Evolutionary conservation across 139 green algal genomes (phyloP), one percentile per base, ranked within the genome.

Genomic region (Micromonas pusilla): DNA sequence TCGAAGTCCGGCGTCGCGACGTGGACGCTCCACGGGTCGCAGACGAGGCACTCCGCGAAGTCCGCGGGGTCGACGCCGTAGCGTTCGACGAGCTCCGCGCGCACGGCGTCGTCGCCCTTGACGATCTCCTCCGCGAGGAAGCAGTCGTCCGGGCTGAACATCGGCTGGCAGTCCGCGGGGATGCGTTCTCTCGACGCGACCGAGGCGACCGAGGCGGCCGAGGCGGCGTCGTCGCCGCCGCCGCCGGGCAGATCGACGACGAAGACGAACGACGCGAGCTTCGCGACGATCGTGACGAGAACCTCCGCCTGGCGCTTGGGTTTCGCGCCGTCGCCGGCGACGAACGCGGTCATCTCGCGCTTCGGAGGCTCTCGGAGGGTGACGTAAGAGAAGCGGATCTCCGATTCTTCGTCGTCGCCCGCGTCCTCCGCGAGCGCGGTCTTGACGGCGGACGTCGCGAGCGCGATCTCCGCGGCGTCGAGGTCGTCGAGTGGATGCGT

Each of bases 1-100:
- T 53, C 68, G 67, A 38, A 80, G 37, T 45, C 72, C 34, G 77
- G 74, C 21, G 62, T 75, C 13, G 79, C 39, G 45, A 78, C 53
- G 67, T 88, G 80, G 19, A 88, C 81, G 74, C 71, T 87, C 88
- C 90, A 93, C 26, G 89, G 89, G 76, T 93, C 88, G 39, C 77
- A 87, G 34, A 93, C 76, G 13, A 83, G 37, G 3, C 9, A n/a
- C 37, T 9, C 57, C 36, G 6, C 37, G 9, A 62, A 20, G 1
- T 84, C 81, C 25, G 90, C 53, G 81, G 91, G 79, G 4, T 73
- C 87, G 66, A 93, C 86, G 70, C 85, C 82, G 70, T 92, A 94
- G 9, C 87, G 88, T 39, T 92, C 80, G 23, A 13, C 34, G 73
- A 96, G 62, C 33, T 93, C 68, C 57, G 31, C 28, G 13, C 39